Evolutionary conservation across 768 basidiomycete species (phyloP), one percentile per base, ranked within the genome.

Genomic region (Chlorophyllum brunneum): DNA sequence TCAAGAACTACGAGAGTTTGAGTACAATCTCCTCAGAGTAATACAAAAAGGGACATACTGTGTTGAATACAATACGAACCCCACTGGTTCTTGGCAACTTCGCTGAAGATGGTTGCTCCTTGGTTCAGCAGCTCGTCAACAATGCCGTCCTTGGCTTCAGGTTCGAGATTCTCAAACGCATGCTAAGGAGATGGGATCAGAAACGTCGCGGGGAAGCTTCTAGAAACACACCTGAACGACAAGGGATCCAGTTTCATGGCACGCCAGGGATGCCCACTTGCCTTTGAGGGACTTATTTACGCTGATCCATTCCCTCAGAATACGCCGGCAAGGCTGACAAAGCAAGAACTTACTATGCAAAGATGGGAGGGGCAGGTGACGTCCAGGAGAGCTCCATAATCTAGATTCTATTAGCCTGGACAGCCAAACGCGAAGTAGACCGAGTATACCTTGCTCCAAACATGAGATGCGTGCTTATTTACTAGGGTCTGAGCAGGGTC

Each of bases 361-460:
- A 93, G 62, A 93, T 92, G 2, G 91, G 91, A 22, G 91, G 91
- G 0, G 88, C 88, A 33, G 89, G 90, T 18, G 86, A 76, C 1
- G 87, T 87, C 91, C 91, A 93, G 4, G 83, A 85, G 29, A 93
- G 68, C 65, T 93, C 91, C 91, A 93, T 93, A 60, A 93, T 90
- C 86, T 91, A 48, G 13, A 11, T 46, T 24, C 4, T 45, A 31
- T 40, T 16, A 31, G 31, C 36, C 29, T 16, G 22, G 58, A 18
- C 22, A 53, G 46, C 10, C 11, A n/a, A 29, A 44, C 37, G 26
- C 18, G 24, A 26, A 20, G 23, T 39, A n/a, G 5, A 5, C 51
- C 64, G 18, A 56, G 31, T 37, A n/a, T 15, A 88, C 88, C 77
- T 92, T 92, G 70, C 88, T 91, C 90, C 91, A 93, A 27, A 93